Percentiles rank a stretch among this genome's conserved stretches.
Evolutionary conservation across 2,329 filamentous ascomycete species (phyloP).

Genomic region (Fusarium penzigii): DNA sequence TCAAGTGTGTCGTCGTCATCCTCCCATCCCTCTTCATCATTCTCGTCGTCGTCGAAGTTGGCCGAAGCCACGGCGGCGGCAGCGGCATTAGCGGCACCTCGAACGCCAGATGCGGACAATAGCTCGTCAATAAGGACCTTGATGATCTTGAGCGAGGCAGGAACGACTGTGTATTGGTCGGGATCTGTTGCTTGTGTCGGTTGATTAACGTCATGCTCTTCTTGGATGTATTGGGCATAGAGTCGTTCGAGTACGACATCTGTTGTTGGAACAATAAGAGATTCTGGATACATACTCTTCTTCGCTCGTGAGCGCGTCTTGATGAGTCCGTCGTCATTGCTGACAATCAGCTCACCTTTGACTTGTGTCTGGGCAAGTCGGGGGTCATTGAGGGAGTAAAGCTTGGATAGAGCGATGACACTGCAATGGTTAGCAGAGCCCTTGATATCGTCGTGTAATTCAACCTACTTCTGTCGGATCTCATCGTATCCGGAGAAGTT

Average conservation of each 20-base stretch:
- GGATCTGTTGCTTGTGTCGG: constrained; percentile 59
- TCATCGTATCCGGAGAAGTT: constrained; percentile 98
- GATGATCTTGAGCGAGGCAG: constrained; percentile 89
- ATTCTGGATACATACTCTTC: constrained; percentile 58
- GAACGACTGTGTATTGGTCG: constrained; percentile 84
- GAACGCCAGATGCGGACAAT: constrained; percentile 72
- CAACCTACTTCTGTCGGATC: constrained; percentile 85
- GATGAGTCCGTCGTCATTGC: constrained; percentile 73
- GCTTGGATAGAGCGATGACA: constrained; percentile 87
- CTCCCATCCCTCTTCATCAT: constrained; percentile 85
- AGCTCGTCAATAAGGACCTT: constrained; percentile 96
- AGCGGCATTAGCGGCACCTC: constrained; percentile 60
- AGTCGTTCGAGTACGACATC: constrained; percentile 17
- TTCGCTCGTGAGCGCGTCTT: constrained; percentile 92
- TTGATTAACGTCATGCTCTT: constrained; percentile 30
- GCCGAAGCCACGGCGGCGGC: constrained; percentile 63
- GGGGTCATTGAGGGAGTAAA: constrained; percentile 84
- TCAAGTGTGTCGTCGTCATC: constrained; percentile 78
- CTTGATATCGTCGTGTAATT: neutral
- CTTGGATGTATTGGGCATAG: constrained; percentile 18
- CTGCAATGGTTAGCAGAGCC: constrained; percentile 47
- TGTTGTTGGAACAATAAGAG: constrained; percentile 18
- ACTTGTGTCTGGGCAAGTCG: constrained; percentile 79
- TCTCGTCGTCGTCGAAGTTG: constrained; percentile 63
- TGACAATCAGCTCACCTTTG: constrained; percentile 87